These are phyloP conservation scores for Solanum piurae DNA, from an alignment of 257 asterid species.

Conservation along the genomic window DNA sequence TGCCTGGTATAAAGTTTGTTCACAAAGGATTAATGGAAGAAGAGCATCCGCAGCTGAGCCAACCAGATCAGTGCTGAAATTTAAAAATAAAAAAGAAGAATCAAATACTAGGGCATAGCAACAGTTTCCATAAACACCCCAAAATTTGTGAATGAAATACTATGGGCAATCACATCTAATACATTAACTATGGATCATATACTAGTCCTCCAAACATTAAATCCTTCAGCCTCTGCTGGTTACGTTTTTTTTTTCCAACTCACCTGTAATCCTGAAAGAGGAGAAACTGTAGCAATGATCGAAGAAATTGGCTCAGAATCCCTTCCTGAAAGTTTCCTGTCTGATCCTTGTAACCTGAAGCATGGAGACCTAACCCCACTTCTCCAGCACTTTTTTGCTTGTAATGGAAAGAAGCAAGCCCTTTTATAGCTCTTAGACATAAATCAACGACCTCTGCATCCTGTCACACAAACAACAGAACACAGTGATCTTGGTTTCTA, in stretches of 20 bases:
- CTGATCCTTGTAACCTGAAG: conserved; percentile 48
- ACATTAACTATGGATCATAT: neutral
- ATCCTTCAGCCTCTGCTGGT: neutral
- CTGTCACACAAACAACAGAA: conserved; percentile 22
- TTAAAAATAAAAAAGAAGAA: neutral
- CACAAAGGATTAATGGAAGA: conserved; percentile 78
- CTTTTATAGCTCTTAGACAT: conserved; percentile 71
- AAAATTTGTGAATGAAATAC: neutral
- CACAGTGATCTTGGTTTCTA: neutral
- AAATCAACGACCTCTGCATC: conserved; percentile 70
- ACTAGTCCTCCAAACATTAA: neutral
- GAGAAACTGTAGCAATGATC: conserved; percentile 64
- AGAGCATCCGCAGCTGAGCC: conserved; percentile 92
- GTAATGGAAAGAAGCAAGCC: conserved; percentile 86
- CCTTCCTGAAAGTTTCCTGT: conserved; percentile 73
- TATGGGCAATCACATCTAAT: neutral
- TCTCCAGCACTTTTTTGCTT: conserved; percentile 66
- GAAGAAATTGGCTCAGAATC: conserved; percentile 69
- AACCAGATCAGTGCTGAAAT: conserved; percentile 73
- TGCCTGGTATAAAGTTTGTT: conserved; percentile 88
- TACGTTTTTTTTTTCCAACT: conserved; percentile 7
- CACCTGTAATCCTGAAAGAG: conserved; percentile 91
- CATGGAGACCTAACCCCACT: conserved; percentile 79
- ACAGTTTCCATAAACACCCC: neutral
- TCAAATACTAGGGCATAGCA: neutral